These are phyloP conservation scores for Picea glauca DNA, from an alignment of 75 land plant species.

Conservation along the genomic window DNA sequence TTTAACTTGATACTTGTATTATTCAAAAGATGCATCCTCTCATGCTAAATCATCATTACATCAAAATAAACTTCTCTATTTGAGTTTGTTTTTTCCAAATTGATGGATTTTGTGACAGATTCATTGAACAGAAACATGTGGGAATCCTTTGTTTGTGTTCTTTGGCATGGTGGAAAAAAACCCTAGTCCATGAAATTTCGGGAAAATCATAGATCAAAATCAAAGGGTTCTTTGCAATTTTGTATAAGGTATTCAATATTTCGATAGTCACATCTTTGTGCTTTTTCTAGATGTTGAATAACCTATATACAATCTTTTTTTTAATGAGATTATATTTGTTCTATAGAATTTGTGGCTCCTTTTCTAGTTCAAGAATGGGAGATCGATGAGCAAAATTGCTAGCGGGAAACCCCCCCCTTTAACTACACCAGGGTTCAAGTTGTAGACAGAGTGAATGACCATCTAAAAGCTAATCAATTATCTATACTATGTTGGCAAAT, in stretches of 20 bases:
- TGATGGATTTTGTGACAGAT: conserved; percentile 45
- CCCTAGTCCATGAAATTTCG: conserved; percentile 23
- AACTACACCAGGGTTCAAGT: too few relatives aligned
- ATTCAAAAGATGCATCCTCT: background rate
- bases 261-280: background rate
- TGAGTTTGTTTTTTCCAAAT: conserved; percentile 8
- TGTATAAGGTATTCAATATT: conserved; percentile 16
- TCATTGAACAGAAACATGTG: conserved; percentile 56
- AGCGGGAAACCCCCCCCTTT: too few relatives aligned
- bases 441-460: too few relatives aligned
- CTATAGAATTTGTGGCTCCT: conserved; percentile 77
- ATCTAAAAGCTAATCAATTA: too few relatives aligned
- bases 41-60: too few relatives aligned
- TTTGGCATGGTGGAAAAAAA: conserved; percentile 13
- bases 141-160: conserved; percentile 49
- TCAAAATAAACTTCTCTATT: background rate
- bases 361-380: conserved; percentile 75
- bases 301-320: too few relatives aligned
- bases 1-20: background rate
- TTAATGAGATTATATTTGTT: conserved; percentile 52
- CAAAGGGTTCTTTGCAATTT: conserved; percentile 15
- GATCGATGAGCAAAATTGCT: conserved; percentile 28
- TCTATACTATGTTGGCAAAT: too few relatives aligned
- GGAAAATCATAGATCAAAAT: conserved; percentile 18
- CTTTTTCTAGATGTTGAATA: too few relatives aligned